These are phyloP conservation scores for Roridomyces roridus DNA, from an alignment of 768 basidiomycete species.

Conservation along the genomic window DNA sequence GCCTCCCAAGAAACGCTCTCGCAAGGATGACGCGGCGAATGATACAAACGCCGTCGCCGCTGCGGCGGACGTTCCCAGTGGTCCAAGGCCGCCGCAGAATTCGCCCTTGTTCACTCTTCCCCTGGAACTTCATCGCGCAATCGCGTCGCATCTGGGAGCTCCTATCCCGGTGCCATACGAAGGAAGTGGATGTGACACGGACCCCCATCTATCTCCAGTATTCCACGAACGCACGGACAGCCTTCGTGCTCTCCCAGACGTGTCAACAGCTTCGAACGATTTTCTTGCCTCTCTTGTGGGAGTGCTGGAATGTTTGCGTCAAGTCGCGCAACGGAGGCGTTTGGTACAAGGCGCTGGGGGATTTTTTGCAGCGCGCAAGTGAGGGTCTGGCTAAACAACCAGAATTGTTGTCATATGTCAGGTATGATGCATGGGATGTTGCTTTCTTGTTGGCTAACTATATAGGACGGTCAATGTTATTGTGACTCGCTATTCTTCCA, in stretches of 20 bases:
- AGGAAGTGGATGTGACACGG: background rate
- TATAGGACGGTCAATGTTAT: slow-evolving; percentile 32
- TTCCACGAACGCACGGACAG: background rate
- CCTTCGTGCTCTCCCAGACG: slow-evolving; percentile 16
- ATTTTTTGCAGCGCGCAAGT: slow-evolving; percentile 3
- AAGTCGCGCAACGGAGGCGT: background rate
- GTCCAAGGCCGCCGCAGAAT: background rate
- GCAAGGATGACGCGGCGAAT: background rate
- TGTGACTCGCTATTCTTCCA: slow-evolving; percentile 33
- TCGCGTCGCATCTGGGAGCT: slow-evolving; percentile 1
- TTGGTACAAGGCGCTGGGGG: slow-evolving; percentile 15
- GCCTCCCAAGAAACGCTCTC: too few relatives aligned
- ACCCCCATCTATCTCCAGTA: background rate
- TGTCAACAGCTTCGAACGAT: background rate
- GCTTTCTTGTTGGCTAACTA: background rate
- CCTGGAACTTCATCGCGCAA: slow-evolving; percentile 1
- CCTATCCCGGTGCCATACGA: background rate
- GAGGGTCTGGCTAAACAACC: background rate
- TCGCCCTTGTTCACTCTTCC: slow-evolving; percentile 2
- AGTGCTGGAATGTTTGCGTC: slow-evolving; percentile 8
- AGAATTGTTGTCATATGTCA: background rate
- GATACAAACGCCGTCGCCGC: background rate
- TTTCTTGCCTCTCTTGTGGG: slow-evolving; percentile 11
- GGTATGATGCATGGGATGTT: background rate
- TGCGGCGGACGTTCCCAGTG: too few relatives aligned